Evolutionary conservation across 2,329 filamentous ascomycete species (phyloP).

Genomic region (Pseudogymnoascus sp.): DNA sequence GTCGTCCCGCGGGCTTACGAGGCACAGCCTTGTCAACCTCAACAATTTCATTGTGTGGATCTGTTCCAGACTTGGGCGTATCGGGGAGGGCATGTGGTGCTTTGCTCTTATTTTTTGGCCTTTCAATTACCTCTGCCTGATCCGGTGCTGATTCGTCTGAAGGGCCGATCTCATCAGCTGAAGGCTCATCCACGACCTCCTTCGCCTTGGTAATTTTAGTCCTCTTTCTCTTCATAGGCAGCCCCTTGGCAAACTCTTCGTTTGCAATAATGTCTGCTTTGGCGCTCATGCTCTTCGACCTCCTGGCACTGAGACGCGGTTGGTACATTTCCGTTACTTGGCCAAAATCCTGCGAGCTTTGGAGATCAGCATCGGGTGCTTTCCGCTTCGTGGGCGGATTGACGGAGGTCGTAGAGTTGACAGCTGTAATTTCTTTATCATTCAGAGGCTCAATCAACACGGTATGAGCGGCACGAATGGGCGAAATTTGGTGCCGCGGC

Average conservation of each 20-base stretch:
- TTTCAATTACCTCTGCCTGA: neutral
- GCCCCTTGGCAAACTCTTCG: neutral
- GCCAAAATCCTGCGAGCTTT: slow-evolving; percentile 8
- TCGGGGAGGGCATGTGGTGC: neutral
- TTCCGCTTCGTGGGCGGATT: neutral
- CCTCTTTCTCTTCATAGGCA: neutral
- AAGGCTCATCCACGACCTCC: neutral
- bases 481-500: neutral
- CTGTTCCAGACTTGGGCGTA: neutral
- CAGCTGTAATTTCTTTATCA: neutral
- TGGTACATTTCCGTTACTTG: slow-evolving; percentile 11
- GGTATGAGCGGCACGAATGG: neutral
- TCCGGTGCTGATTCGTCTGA: neutral
- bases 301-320: slow-evolving; percentile 12
- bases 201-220: neutral
- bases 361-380: neutral
- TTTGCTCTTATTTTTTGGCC: neutral
- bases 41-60: neutral
- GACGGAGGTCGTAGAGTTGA: neutral
- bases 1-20: neutral
- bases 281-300: slow-evolving; percentile 12
- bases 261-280: slow-evolving; percentile 5
- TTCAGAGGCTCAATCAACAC: neutral
- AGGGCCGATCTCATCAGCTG: neutral
- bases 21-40: neutral